Base-by-base conservation (phyloP, 768 basidiomycete species). In the Tylopilus subfusipes region DNA sequence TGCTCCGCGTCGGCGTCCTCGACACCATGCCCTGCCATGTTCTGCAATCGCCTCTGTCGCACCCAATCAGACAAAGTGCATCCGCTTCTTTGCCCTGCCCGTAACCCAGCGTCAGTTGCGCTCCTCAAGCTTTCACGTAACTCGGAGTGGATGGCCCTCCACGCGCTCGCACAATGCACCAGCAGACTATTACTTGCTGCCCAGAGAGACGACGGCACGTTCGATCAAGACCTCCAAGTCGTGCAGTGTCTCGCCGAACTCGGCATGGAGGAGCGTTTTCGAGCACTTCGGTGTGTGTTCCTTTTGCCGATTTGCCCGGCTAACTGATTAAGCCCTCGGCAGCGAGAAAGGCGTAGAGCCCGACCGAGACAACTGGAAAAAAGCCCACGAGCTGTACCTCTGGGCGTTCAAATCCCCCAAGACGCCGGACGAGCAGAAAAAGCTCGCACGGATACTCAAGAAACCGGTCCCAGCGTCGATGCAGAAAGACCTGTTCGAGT, bases 41-140 rank as follows among this genome's bases (percentile, higher is more conserved):
- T 91, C 73, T 95, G 93, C 74, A 89, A 84, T 55, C 80, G 90
- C 3, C 79, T 91, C 2, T 95, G 93, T 65, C 77, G 83, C 14
- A 68, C 79, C 16, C 83, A 89, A 34, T 82, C 88, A 0, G 78
- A 77, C 2, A 77, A 77, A 54, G 76, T 76, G 0, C 90, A 93
- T 56, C 81, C 86, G 0, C 71, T 93, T 4, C 75, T 94, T 12
- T 95, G 93, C 60, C 77, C 84, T 5, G 73, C 79, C 4, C 85
- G 86, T 55, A 95, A 93, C 66, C 89, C 88, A 0, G 82, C 82
- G 7, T 81, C 80, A 5, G 68, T 75, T 4, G 78, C 83, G 0
- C 77, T 94, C 4, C 60, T 91, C 16, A 74, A 74, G 42, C 85
- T 82, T 59, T 83, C 83, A 13, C 75, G 82, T 48, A 72, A 77